Base-by-base conservation (phyloP, 1,284 basidiomycete species). In the Microstroma glucosiphilum region DNA sequence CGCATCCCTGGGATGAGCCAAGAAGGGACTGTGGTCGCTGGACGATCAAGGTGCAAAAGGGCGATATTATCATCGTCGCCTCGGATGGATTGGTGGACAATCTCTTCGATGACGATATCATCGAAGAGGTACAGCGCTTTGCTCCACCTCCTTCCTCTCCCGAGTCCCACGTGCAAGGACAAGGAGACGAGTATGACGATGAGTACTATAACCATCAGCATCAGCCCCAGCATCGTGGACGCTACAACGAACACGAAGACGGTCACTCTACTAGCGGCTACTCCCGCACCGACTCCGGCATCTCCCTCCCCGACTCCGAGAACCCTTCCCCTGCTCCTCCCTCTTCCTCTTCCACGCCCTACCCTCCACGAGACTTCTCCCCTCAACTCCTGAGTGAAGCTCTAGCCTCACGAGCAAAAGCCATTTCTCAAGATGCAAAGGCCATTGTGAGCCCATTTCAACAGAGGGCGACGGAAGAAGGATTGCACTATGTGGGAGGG, bases 31-130 rank as follows among this genome's bases (percentile, higher is more conserved):
- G 66, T 59, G 19, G 68, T 48, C 40, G 67, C 60, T 58, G 64
- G 57, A 59, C 49, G 19, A 55, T 96, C 6, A 87, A 87, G 21
- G 91, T 96, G 4, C 85, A 87, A 71, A 86, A 86, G 55, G 88
- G 90, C 65, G 93, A 96, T 59, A 89, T 96, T 49, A 86, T 96
- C 55, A 89, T 96, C 62, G 85, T 96, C 40, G 89, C 91, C 1
- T 88, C 85, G 41, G 93, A 97, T 77, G 93, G 93, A 0, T 82
- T 96, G 57, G 88, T 89, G 73, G 93, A 97, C 80, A 97, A 97
- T 74, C 82, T 96, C 57, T 96, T 92, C 85, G 92, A 96, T 76
- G 89, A 91, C 74, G 93, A 96, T 67, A 88, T 97, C 26, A 81
- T 96, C 13, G 92, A 96, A 68, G 90, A 92, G 71, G 88, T 96